Percentiles rank a stretch among this genome's conserved stretches.
Conservation (phyloP, 345 rosid species). For the Cardiospermum halicacabum region DNA sequence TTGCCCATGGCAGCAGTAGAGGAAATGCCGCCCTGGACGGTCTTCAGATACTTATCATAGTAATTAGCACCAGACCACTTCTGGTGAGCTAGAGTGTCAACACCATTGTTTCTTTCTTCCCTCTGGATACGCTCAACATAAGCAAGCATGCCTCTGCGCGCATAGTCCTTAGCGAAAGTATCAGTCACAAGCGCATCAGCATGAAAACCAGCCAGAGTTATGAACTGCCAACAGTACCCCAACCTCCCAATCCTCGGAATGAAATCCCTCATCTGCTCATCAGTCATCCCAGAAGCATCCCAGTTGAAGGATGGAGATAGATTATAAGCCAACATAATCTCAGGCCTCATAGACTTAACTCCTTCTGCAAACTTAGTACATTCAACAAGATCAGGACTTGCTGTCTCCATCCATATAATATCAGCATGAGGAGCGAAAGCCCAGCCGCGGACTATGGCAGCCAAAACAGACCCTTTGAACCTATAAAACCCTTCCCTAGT, state of each 20-base stretch:
- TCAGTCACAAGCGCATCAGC: constrained; percentile 84
- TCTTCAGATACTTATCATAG: constrained; percentile 83
- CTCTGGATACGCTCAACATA: constrained; percentile 97
- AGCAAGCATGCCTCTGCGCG: constrained; percentile 85
- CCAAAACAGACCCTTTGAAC: constrained; percentile 78
- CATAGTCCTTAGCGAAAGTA: constrained; percentile 77
- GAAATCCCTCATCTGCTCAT: constrained; percentile 78
- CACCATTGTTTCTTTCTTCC: constrained; percentile 88
- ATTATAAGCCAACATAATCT: constrained; percentile 85
- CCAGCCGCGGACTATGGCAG: constrained; percentile 83
- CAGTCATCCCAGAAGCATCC: constrained; percentile 94
- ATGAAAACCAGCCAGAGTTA: constrained; percentile 90
- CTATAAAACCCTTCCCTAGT: constrained; percentile 95
- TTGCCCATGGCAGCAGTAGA: constrained; percentile 99
- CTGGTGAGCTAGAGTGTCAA: constrained; percentile 94
- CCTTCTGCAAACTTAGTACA: constrained; percentile 77
- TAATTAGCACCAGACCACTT: constrained; percentile 98
- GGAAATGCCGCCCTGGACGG: constrained; percentile 91
- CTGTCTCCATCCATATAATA: constrained; percentile 91
- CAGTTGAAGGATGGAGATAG: constrained; percentile 94
- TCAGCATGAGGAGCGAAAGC: constrained; percentile 87
- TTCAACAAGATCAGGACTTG: constrained; percentile 74
- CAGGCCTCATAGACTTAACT: constrained; percentile 59
- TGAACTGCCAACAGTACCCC: constrained; percentile 96
- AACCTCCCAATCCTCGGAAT: constrained; percentile 75